Conservation (phyloP, 2,329 filamentous ascomycete species). For the Cercospora beticola region DNA sequence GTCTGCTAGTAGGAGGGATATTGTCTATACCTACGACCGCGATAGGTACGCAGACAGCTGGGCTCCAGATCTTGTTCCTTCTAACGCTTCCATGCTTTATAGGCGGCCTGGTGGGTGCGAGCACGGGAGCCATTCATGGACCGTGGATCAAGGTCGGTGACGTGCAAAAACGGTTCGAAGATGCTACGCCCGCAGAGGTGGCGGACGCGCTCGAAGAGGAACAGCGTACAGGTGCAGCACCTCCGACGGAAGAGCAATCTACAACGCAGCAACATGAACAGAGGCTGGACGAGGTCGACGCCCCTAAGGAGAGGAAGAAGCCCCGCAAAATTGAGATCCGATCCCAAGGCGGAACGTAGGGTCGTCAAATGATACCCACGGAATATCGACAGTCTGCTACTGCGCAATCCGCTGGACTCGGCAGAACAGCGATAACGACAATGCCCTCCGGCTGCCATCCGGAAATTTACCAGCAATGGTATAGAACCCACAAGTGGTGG, state of each 20-base stretch:
- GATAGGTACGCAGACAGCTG: not conserved
- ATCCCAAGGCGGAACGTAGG: not conserved
- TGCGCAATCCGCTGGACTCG: not conserved
- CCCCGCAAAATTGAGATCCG: conserved; percentile 26
- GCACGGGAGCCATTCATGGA: conserved; percentile 45
- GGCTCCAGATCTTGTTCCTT: not conserved
- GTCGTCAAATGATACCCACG: not conserved
- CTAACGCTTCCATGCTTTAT: not conserved
- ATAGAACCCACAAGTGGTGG: not conserved
- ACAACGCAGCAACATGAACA: not conserved
- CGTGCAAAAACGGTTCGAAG: conserved; percentile 20
- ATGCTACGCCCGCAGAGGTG: conserved; percentile 24
- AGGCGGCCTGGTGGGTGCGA: conserved; percentile 37
- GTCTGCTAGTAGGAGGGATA: conserved; percentile 36
- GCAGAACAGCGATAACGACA: not conserved
- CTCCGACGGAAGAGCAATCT: not conserved
- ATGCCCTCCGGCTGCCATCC: not conserved
- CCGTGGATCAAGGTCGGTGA: conserved; percentile 44
- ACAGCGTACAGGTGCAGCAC: not conserved
- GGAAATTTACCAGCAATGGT: not conserved
- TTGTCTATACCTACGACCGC: conserved; percentile 5
- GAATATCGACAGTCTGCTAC: not conserved
- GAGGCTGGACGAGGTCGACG: not conserved
- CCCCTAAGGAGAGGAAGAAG: conserved; percentile 15
- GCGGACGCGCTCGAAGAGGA: conserved; percentile 22